Base-by-base conservation (phyloP, 2,329 filamentous ascomycete genomes). In the Fusarium sp. region DNA sequence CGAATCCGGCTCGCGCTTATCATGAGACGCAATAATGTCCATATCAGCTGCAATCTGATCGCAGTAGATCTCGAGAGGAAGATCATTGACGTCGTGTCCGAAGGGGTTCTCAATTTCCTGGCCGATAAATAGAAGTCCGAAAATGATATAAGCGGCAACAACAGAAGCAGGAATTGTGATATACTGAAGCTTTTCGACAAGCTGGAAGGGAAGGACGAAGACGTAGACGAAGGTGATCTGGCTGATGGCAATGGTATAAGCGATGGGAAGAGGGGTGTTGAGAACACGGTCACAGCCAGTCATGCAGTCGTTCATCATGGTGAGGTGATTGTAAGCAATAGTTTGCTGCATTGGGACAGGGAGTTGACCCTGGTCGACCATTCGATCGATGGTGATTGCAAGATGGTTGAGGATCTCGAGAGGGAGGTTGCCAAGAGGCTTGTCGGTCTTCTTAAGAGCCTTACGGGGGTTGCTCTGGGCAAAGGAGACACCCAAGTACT, bases 211-310 rank as follows among this genome's bases (percentile, higher is more conserved):
- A 2, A 97, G 86, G 35, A 93, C 86, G 73, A 94, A 82, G 57
- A 96, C 90, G 81, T 96, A 97, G 55, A 94, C 88, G 89, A 92
- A 95, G 35, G 93, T 93, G 77, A 96, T 95, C 79, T 97, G 93
- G 23, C 91, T 90, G 79, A 96, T 95, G 75, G 93, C 89, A 75
- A 97, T 96, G 71, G 88, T 90, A 83, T 97, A 97, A 49, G 93
- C 93, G 60, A 94, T 87, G 5, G 93, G 93, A 0, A 97, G 87
- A 2, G 93, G 93, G 0, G 93, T 97, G 79, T 91, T 92, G 35
- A 95, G 88, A 23, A 97, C 90, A 69, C 93, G 91, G 77, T 96
- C 93, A 50, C 90, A 90, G 64, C 91, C 90, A 18, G 89, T 88
- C 73, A 94, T 84, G 60, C 91, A 88, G 71, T 97, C 93, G 77